Evolutionary conservation across 2,329 filamentous ascomycete genomes (phyloP).

Genomic region (Nemania sp.): DNA sequence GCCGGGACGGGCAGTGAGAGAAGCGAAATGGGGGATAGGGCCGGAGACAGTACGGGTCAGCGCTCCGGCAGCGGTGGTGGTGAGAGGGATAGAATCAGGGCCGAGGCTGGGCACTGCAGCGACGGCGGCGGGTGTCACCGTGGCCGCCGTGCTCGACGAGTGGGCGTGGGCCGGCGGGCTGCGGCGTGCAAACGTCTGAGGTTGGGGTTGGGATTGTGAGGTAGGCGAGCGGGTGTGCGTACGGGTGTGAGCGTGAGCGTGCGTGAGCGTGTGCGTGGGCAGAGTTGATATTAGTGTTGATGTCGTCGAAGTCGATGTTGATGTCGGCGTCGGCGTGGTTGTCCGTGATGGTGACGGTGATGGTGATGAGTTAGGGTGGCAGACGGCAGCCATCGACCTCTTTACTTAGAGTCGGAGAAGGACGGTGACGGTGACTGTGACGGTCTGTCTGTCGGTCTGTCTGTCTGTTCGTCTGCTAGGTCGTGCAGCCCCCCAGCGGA

Average conservation of each 20-base stretch:
- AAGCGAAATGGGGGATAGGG: neutral
- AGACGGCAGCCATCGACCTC: no score
- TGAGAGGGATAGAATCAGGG: neutral
- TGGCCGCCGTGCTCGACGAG: conserved; percentile 16
- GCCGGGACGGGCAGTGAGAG: conserved; percentile 4
- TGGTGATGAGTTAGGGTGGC: no score
- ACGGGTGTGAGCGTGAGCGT: neutral
- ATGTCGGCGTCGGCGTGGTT: neutral
- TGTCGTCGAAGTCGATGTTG: neutral
- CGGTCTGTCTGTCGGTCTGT: conserved; percentile 16
- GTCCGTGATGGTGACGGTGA: conserved; percentile 1
- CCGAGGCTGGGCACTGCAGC: neutral
- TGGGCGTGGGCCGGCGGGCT: conserved; percentile 28
- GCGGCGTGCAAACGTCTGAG: conserved; percentile 24
- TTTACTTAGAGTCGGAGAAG: no score
- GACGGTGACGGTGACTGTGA: conserved; percentile 5
- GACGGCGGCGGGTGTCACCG: neutral
- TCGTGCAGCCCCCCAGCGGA: no score
- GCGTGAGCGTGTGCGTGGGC: neutral
- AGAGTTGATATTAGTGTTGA: conserved; percentile 4
- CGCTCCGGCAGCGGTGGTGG: neutral
- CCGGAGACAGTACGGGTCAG: neutral
- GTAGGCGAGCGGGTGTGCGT: conserved; percentile 1
- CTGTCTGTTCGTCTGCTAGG: no score
- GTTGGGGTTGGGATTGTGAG: conserved; percentile 16